Evolutionary conservation across 257 asterid species (phyloP), one percentile per base, ranked within the genome.

Genomic region (Nicotiana paniculata): DNA sequence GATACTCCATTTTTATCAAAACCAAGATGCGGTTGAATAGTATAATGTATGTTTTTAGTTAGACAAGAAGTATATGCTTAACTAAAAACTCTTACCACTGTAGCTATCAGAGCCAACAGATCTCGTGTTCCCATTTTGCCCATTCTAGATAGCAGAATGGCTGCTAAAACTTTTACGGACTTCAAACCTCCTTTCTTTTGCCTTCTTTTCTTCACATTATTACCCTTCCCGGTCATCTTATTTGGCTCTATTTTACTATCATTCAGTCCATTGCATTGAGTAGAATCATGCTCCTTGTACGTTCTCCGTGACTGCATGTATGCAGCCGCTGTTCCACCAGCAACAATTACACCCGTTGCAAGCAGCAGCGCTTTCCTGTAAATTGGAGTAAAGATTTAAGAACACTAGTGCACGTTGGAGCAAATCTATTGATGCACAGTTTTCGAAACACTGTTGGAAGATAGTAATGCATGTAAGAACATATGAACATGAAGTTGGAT

Each of bases 271-370:
- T 92, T 90, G 74, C 87, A 83, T 79, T 83, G 91, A 69, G 81
- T 78, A 81, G 92, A 81, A 83, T 82, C 81, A 66, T 79, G 85
- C 78, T 84, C 86, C 81, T 64, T 93, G 80, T 64, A 35, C 79
- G 83, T 88, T 69, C 81, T 94, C 83, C 93, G 93, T 82, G 93
- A 89, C 74, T 89, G 97, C 88, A 88, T 86, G 85, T 90, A 94
- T 26, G 91, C 95, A 85, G 97, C 97, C 81, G 98, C 97, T 82
- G 97, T 88, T 82, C 99, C 99, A 84, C 99, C 97, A 80, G 94
- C 99, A 53, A 92, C 95, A 53, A 90, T 89, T 85, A 96, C 85
- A 86, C 99, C 94, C 83, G 99, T 90, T 61, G 98, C 93, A 87
- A 96, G 85, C 81, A 96, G 87, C 81, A 96, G 82, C 61, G 95